These are phyloP conservation scores for Naganishia randhawae DNA, from an alignment of 768 basidiomycete genomes.

Conservation along the genomic window DNA sequence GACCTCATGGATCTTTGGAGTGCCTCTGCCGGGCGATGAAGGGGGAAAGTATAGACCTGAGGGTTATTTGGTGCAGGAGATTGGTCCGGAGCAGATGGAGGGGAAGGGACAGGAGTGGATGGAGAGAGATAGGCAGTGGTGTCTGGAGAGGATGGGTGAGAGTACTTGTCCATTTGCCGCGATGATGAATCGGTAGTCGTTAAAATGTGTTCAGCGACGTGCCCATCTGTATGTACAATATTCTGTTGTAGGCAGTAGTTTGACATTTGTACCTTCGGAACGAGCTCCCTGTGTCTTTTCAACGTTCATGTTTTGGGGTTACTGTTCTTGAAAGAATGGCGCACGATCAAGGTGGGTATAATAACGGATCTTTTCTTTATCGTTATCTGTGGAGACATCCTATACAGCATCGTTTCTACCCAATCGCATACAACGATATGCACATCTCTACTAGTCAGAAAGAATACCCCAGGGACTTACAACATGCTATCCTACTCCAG, in stretches of 20 bases:
- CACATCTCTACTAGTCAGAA: background rate
- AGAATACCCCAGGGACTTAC: background rate
- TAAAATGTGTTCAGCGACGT: background rate
- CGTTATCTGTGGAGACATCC: no score
- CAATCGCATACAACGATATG: background rate
- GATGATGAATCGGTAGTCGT: slow-evolving; percentile 11
- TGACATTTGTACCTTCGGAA: no score
- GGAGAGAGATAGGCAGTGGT: slow-evolving; percentile 12
- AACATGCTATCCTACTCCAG: background rate
- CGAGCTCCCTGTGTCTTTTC: no score
- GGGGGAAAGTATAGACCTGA: slow-evolving; percentile 23
- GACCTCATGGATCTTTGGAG: background rate
- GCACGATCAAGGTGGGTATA: no score
- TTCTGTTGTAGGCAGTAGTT: background rate
- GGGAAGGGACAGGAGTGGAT: slow-evolving; percentile 28
- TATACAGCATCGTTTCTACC: no score
- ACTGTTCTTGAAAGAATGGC: no score
- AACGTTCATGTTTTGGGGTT: no score
- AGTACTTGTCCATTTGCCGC: slow-evolving; percentile 20
- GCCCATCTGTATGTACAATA: background rate
- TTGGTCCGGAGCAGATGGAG: slow-evolving; percentile 13
- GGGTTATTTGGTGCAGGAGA: slow-evolving; percentile 21
- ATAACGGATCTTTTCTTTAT: no score
- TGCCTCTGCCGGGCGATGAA: slow-evolving; percentile 21
- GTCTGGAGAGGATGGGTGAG: background rate